Evolutionary conservation across 768 basidiomycete species (phyloP).

Genomic region (Naganishia randhawae): DNA sequence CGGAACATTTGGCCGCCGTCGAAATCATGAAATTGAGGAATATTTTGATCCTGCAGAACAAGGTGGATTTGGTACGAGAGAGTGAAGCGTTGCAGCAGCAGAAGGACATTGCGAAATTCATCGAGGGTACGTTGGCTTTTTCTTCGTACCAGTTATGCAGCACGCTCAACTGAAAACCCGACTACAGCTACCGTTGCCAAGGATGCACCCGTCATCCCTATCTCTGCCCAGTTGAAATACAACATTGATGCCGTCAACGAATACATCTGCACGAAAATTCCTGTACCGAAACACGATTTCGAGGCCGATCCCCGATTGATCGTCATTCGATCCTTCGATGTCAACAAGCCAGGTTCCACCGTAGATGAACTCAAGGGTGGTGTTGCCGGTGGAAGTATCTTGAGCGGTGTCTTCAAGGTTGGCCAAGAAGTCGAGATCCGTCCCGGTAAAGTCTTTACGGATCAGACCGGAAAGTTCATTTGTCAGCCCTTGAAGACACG

Average conservation of each 20-base stretch:
- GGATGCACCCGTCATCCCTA: constrained; percentile 94
- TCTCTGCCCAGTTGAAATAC: constrained; percentile 97
- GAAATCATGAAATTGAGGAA: constrained; percentile 99
- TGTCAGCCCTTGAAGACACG: constrained; percentile 90
- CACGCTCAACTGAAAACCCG: not conserved
- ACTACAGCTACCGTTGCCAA: constrained; percentile 86
- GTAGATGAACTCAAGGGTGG: constrained; percentile 97
- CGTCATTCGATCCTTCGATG: constrained; percentile 98
- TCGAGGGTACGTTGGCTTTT: constrained; percentile 65
- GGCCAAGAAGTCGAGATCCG: constrained; percentile 95
- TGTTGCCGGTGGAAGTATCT: constrained; percentile 93
- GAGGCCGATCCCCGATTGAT: constrained; percentile 85
- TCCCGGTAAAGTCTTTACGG: constrained; percentile 94
- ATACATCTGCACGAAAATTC: constrained; percentile 94
- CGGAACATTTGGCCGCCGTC: constrained; percentile 95
- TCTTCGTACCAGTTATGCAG: not conserved
- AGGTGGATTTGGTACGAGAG: constrained; percentile 97
- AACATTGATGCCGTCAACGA: constrained; percentile 99
- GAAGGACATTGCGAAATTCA: constrained; percentile 90
- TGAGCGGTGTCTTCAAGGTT: constrained; percentile 80
- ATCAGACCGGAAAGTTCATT: constrained; percentile 77
- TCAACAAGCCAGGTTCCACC: constrained; percentile 97
- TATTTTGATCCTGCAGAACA: constrained; percentile 97
- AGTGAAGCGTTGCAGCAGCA: constrained; percentile 89
- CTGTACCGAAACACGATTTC: constrained; percentile 91